phyloP scores from a whole-genome alignment of 1,284 basidiomycete genomes.

The Marasmius oreades region DNA sequence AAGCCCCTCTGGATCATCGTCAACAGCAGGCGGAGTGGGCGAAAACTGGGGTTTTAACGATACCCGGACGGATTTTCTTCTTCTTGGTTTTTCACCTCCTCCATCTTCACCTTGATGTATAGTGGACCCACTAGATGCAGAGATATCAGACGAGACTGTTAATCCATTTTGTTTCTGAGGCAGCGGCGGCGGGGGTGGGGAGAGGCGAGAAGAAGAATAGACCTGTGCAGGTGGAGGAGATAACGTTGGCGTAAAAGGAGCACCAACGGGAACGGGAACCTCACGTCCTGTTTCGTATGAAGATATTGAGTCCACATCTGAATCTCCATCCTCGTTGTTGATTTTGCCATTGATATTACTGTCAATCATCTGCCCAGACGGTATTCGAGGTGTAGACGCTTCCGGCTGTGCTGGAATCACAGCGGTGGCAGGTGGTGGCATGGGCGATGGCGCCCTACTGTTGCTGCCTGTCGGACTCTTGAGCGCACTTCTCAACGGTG shows the following conservation, averaged over 20 bases:
- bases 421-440: conserved; percentile 4
- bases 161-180: neutral
- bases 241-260: neutral
- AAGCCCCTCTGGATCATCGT: conserved; percentile 49
- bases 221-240: neutral
- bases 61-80: conserved; percentile 73
- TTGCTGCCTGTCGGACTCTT: conserved; percentile 40
- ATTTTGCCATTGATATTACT: neutral
- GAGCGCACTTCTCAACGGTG: conserved; percentile 63
- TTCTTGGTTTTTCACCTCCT: conserved; percentile 23
- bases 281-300: conserved; percentile 63
- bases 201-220: neutral
- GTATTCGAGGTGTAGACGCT: neutral
- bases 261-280: conserved; percentile 31
- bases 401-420: neutral
- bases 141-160: neutral
- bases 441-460: conserved; percentile 47
- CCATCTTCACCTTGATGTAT: conserved; percentile 25
- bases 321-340: conserved; percentile 24
- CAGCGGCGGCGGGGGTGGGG: neutral
- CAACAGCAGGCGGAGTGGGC: conserved; percentile 59
- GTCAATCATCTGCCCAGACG: neutral
- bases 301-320: conserved; percentile 41
- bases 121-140: neutral
- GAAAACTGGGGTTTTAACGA: conserved; percentile 71